Evolutionary conservation across 148 eudicot genomes (phyloP).

Genomic region (Tetragonia tetragonoides): DNA sequence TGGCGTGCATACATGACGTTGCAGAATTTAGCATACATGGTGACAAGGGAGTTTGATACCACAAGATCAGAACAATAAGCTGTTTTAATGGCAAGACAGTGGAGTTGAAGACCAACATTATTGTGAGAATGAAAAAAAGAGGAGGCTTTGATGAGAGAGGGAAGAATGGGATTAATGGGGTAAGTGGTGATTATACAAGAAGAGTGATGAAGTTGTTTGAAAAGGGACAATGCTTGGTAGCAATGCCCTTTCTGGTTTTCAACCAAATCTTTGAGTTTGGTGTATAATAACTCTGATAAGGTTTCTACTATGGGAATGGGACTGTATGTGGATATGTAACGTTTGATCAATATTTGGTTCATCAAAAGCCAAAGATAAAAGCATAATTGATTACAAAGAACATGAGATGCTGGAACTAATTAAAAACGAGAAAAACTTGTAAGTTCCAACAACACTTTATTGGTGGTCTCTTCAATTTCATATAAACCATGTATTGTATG

Average conservation of each 20-base stretch:
- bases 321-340: too few relatives aligned
- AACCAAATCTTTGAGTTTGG: slow-evolving; percentile 31
- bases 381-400: too few relatives aligned
- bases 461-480: too few relatives aligned
- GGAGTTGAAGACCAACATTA: too few relatives aligned
- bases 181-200: not conserved
- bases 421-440: too few relatives aligned
- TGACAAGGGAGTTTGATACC: slow-evolving; percentile 44
- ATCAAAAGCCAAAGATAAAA: too few relatives aligned
- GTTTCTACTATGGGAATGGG: not conserved
- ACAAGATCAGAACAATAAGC: slow-evolving; percentile 32
- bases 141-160: slow-evolving; percentile 48
- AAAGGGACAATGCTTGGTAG: slow-evolving; percentile 38
- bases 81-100: slow-evolving; percentile 26
- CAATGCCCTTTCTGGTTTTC: slow-evolving; percentile 15
- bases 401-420: too few relatives aligned
- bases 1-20: slow-evolving; percentile 16
- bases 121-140: slow-evolving; percentile 13
- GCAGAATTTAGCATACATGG: slow-evolving; percentile 42
- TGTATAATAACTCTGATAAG: not conserved
- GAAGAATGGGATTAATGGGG: slow-evolving; percentile 38
- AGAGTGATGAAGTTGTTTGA: slow-evolving; percentile 17
- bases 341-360: too few relatives aligned
- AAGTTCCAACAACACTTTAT: too few relatives aligned
- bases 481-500: too few relatives aligned